Conservation (phyloP, 2,329 filamentous ascomycete species). For the Fusarium clavum region DNA sequence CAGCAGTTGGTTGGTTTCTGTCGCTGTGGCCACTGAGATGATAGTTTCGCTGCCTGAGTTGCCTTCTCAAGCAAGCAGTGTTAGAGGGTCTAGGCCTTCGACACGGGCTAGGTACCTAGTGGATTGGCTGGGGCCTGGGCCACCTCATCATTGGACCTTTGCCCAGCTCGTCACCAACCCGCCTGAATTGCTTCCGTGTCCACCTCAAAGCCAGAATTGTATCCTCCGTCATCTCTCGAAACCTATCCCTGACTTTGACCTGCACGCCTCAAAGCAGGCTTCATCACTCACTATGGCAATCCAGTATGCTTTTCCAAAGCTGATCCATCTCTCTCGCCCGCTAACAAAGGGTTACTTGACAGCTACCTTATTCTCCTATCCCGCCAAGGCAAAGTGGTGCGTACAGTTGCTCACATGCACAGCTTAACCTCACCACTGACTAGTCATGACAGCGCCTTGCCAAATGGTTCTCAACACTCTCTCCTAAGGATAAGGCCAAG, state of each 20-base stretch:
- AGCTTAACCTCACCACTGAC: slow-evolving; percentile 34
- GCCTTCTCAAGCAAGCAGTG: slow-evolving; percentile 1
- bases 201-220: slow-evolving; percentile 42
- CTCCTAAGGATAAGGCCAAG: slow-evolving; percentile 98
- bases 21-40: not conserved
- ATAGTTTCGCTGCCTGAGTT: not conserved
- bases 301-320: slow-evolving; percentile 52
- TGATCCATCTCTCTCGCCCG: slow-evolving; percentile 10
- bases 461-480: slow-evolving; percentile 99
- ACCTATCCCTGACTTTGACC: slow-evolving; percentile 22
- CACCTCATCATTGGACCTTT: slow-evolving; percentile 14
- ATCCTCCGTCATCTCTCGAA: slow-evolving; percentile 40
- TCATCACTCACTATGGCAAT: slow-evolving; percentile 56
- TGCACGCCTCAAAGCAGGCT: slow-evolving; percentile 42
- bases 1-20: not conserved
- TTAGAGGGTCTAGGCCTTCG: slow-evolving; percentile 4
- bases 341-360: slow-evolving; percentile 42
- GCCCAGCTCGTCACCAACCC: slow-evolving; percentile 47
- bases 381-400: slow-evolving; percentile 98
- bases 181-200: slow-evolving; percentile 47
- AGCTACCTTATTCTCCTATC: slow-evolving; percentile 98
- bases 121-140: slow-evolving; percentile 32
- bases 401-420: slow-evolving; percentile 55
- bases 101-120: not conserved
- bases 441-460: slow-evolving; percentile 79